Percentiles rank a stretch among this genome's conserved stretches.
Conservation (phyloP, 805 yeast genomes). For the Alloascoidea hylecoeti region DNA sequence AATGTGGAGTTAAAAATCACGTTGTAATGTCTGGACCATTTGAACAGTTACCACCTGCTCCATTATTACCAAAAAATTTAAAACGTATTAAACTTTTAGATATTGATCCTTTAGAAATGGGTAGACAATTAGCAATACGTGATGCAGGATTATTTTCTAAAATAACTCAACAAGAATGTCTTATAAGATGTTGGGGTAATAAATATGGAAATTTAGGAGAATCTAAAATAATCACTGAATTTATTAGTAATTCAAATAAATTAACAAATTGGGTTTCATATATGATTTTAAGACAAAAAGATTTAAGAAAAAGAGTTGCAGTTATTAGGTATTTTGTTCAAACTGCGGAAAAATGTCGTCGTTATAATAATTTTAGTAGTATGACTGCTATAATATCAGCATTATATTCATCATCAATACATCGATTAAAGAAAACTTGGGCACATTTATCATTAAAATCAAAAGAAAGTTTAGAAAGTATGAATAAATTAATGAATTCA, state of each 20-base stretch:
- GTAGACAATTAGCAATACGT: constrained; percentile 70
- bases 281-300: constrained; percentile 52
- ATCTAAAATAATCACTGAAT: not conserved
- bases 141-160: constrained; percentile 59
- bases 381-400: constrained; percentile 92
- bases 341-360: constrained; percentile 67
- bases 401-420: constrained; percentile 73
- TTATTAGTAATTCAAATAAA: constrained; percentile 43
- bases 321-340: constrained; percentile 60
- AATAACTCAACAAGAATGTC: constrained; percentile 61
- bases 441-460: constrained; percentile 40
- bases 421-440: constrained; percentile 81
- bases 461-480: constrained; percentile 37
- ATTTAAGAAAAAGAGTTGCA: constrained; percentile 51
- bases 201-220: constrained; percentile 38
- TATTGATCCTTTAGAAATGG: constrained; percentile 62
- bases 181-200: constrained; percentile 64
- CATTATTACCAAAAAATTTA: constrained; percentile 5
- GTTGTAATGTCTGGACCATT: not conserved
- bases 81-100: constrained; percentile 39
- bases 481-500: constrained; percentile 81
- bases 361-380: constrained; percentile 69
- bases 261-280: constrained; percentile 74
- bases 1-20: not conserved
- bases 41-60: not conserved